phyloP scores from a whole-genome alignment of 2,329 filamentous ascomycete genomes.

The Aspergillus ustus region DNA sequence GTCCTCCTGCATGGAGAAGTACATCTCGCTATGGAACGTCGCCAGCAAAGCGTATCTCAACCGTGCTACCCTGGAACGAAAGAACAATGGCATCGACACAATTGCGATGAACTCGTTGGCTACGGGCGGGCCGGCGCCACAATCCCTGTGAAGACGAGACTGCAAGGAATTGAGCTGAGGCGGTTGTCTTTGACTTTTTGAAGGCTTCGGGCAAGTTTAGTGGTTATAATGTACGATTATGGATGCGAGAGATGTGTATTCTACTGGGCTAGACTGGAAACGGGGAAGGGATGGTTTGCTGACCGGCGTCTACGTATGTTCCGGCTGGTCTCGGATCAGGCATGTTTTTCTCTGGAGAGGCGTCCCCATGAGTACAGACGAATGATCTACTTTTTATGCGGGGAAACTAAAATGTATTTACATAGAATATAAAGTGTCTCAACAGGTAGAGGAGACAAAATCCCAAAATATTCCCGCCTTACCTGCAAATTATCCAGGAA shows the following conservation, averaged over 20 bases:
- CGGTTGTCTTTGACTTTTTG: neutral
- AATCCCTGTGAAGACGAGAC: constrained; percentile 9
- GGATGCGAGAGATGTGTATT: neutral
- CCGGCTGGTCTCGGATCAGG: neutral
- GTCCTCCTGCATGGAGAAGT: constrained; percentile 81
- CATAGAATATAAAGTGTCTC: constrained; percentile 30
- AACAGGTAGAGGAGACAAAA: constrained; percentile 2
- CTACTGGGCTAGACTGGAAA: neutral
- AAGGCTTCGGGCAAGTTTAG: neutral
- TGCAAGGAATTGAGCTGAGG: neutral
- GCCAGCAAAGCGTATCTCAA: constrained; percentile 71
- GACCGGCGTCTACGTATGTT: neutral
- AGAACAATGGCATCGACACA: constrained; percentile 46
- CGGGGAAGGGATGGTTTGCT: neutral
- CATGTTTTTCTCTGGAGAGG: no score
- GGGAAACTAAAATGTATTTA: constrained; percentile 23
- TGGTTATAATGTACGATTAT: neutral
- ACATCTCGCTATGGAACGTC: constrained; percentile 78
- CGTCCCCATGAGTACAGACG: constrained; percentile 6
- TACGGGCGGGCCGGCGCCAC: constrained; percentile 4
- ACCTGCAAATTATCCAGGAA: constrained; percentile 9
- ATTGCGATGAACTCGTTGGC: constrained; percentile 26
- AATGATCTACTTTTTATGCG: constrained; percentile 24
- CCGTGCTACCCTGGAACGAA: constrained; percentile 61
- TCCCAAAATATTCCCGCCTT: constrained; percentile 10